Conservation (phyloP, 768 basidiomycete genomes). For the Tremella fuciformis region DNA sequence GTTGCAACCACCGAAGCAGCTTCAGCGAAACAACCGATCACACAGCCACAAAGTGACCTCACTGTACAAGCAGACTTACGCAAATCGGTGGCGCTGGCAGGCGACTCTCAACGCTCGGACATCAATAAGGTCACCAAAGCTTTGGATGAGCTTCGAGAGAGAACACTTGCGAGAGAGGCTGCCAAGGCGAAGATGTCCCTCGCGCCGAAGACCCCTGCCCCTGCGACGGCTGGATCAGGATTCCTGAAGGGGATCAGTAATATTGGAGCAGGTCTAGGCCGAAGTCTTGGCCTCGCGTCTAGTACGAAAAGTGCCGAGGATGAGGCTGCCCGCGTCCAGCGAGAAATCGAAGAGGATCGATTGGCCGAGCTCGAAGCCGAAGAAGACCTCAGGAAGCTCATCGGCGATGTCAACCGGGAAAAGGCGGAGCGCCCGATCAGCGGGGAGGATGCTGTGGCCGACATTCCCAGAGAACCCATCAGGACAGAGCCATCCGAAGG, state of each 20-base stretch:
- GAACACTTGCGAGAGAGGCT: slow-evolving; percentile 28
- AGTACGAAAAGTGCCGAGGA: slow-evolving; percentile 23
- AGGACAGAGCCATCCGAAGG: not conserved
- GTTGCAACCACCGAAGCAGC: not conserved
- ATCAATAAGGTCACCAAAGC: slow-evolving; percentile 39
- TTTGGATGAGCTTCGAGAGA: slow-evolving; percentile 37
- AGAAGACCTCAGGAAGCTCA: slow-evolving; percentile 31
- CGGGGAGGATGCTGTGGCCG: not conserved
- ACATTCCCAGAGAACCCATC: not conserved
- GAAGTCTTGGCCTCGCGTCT: slow-evolving; percentile 29
- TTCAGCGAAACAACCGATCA: not conserved
- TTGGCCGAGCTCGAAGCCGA: slow-evolving; percentile 22
- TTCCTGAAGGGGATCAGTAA: slow-evolving; percentile 40
- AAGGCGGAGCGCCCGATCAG: not conserved
- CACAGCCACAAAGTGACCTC: slow-evolving; percentile 1
- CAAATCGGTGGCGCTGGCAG: slow-evolving; percentile 4
- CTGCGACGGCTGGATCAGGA: slow-evolving; percentile 29
- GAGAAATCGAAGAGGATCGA: slow-evolving; percentile 34
- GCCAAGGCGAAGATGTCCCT: slow-evolving; percentile 23
- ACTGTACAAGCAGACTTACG: not conserved
- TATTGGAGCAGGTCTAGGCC: slow-evolving; percentile 26
- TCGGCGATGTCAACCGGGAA: slow-evolving; percentile 9
- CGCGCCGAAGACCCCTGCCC: slow-evolving; percentile 3
- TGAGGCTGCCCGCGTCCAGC: slow-evolving; percentile 22
- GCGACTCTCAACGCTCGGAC: slow-evolving; percentile 22